phyloP scores from a whole-genome alignment of 352 stramenopile genomes.

The Globisporangium carolinianum region DNA sequence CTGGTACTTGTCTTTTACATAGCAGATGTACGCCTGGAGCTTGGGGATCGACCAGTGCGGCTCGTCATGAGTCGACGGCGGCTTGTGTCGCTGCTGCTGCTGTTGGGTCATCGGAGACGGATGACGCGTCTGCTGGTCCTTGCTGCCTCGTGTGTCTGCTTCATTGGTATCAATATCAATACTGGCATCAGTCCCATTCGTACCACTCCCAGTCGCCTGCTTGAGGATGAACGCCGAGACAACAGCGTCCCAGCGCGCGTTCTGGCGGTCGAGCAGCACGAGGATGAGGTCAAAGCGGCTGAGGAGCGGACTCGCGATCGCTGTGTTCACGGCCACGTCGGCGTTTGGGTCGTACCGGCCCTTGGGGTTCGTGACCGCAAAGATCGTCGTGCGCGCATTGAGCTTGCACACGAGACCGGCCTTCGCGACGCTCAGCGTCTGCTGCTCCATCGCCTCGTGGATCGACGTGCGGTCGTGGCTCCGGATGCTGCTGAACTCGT shows the following conservation, averaged over 20 bases:
- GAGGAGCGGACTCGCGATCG: constrained; percentile 92
- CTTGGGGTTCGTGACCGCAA: constrained; percentile 95
- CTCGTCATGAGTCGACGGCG: constrained; percentile 7
- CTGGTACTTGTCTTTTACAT: constrained; percentile 85
- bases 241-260: constrained; percentile 87
- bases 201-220: constrained; percentile 34
- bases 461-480: constrained; percentile 92
- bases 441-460: constrained; percentile 98
- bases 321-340: constrained; percentile 93
- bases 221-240: constrained; percentile 95
- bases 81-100: constrained; percentile 4
- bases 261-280: constrained; percentile 89
- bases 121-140: too few relatives aligned
- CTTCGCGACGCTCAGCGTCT: constrained; percentile 96
- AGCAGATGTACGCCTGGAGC: constrained; percentile 89
- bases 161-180: too few relatives aligned
- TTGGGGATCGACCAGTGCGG: constrained; percentile 85
- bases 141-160: not conserved
- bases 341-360: constrained; percentile 80
- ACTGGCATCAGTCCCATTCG: too few relatives aligned
- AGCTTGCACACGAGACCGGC: constrained; percentile 96
- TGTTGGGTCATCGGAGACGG: too few relatives aligned
- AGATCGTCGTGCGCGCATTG: constrained; percentile 92
- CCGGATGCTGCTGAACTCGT: constrained; percentile 96
- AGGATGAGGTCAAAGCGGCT: constrained; percentile 98